Evolutionary conservation across 1,139 yeast species (phyloP), one percentile per base, ranked within the genome.

Genomic region (Scheffersomyces cryptocercus): DNA sequence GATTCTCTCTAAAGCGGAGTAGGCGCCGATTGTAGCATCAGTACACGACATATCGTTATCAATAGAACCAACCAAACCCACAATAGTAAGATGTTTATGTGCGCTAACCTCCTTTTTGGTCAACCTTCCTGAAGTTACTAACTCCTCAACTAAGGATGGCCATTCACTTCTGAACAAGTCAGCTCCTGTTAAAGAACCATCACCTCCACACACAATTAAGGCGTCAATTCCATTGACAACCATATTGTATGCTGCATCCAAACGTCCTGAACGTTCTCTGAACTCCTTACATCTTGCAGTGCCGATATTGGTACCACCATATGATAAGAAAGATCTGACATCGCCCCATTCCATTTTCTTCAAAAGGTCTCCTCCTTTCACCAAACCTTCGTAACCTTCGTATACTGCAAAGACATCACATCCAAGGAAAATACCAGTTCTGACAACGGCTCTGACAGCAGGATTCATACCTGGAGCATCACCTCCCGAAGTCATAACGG

Each of bases 401-500:
- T 78, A 81, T 28, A 86, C 75, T 3, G 87, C 90, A 59, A 73
- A 86, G 1, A 85, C 86, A 53, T 82, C 85, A 61, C 91, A 85
- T 10, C 84, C 88, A 49, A 78, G 70, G 65, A 73, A 82, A 51
- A 86, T 83, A 43, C 88, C 87, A 0, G 91, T 81, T 54, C 95
- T 71, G 7, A 85, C 86, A 41, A 86, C 88, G 1, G 93, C 91
- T 52, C 93, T 73, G 8, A 86, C 93, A 26, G 82, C 85, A 5
- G 93, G 88, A 59, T 84, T 84, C 95, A 86, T 86, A 55, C 95
- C 95, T 14, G 88, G 93, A 38, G 93, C 85, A 62, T 86, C 95
- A 58, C 95, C 95, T 51, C 95, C 95, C 1, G 91, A 84, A 3
- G 95, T 86, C 93, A 86, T 86, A 16, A 86, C 88, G 1, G 88